Evolutionary conservation across 345 rosid genomes (phyloP), one percentile per base, ranked within the genome.

Genomic region (Tarenaya hassleriana): DNA sequence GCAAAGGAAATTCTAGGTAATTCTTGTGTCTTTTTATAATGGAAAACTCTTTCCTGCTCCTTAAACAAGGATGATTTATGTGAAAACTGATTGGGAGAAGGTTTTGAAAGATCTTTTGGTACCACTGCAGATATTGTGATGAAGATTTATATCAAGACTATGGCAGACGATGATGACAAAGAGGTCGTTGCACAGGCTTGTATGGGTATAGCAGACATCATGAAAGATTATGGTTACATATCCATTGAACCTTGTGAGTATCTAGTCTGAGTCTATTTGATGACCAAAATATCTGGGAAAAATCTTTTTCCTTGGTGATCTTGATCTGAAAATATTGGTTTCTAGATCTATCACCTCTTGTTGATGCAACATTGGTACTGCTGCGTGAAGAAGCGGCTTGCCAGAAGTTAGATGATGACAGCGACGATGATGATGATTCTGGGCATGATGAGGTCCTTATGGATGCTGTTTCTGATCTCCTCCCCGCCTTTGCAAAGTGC

Each of bases 391-490:
- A 94, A 69, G 79, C 96, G 52, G 80, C 87, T 71, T 88, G 96
- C 68, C 99, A 88, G 70, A 81, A 77, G 56, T 48, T 73, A 38
- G 86, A 77, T 21, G 68, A 86, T 62, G 96, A 79, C 41, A 79
- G 94, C 65, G 99, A 94, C 63, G 48, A 67, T 44, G 99, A 85
- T 63, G 84, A 84, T 35, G 96, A 79, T 68, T 16, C 75, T 8
- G 82, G 69, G 59, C 99, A 88, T 63, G 99, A 94, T 54, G 99
- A 94, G 70, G 73, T 88, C 65, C 91, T 92, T 48, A 92, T 92
- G 96, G 97, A 94, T 78, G 96, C 96, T 27, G 95, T 88, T 58
- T 88, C 99, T 38, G 99, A 94, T 60, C 83, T 94, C 56, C 91
- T 94, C 69, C 99, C 99, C 21, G 96, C 96, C 50, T 88, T 94